phyloP scores from a whole-genome alignment of 345 rosid species.

The Salix arbutifolia region DNA sequence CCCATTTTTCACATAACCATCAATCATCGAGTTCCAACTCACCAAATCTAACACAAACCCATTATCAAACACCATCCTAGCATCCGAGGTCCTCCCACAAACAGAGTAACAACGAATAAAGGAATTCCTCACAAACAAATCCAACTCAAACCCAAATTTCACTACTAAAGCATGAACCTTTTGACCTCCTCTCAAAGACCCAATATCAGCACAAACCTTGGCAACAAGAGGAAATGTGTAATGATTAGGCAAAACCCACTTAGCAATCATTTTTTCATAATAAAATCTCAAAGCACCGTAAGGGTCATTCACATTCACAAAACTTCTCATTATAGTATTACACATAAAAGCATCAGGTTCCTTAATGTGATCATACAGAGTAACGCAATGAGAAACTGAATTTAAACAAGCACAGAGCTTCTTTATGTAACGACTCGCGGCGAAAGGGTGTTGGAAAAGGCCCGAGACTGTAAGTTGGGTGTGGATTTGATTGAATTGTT shows the following conservation, averaged over 20 bases:
- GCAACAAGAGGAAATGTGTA: constrained; percentile 54
- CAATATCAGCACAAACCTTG: constrained; percentile 42
- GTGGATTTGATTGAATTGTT: constrained; percentile 45
- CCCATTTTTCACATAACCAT: constrained; percentile 28
- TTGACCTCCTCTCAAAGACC: constrained; percentile 30
- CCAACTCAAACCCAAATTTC: constrained; percentile 30
- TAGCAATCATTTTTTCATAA: constrained; percentile 46
- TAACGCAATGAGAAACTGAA: constrained; percentile 39
- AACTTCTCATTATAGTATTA: constrained; percentile 48
- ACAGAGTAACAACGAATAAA: constrained; percentile 24
- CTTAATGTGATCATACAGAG: constrained; percentile 33
- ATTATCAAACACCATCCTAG: constrained; percentile 27
- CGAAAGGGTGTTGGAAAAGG: constrained; percentile 47
- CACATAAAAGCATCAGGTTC: constrained; percentile 60
- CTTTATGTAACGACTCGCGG: constrained; percentile 44
- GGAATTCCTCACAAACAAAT: constrained; percentile 30
- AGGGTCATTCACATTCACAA: constrained; percentile 29
- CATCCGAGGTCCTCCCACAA: constrained; percentile 21
- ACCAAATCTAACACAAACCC: constrained; percentile 26
- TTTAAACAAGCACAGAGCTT: constrained; percentile 46
- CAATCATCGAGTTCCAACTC: constrained; percentile 37
- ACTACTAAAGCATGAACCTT: constrained; percentile 22
- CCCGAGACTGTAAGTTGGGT: constrained; percentile 38
- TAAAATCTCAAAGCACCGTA: constrained; percentile 49
- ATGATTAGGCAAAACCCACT: constrained; percentile 40